These are phyloP conservation scores for Limonomyces culmigenus DNA, from an alignment of 1,284 basidiomycete genomes.

Conservation along the genomic window DNA sequence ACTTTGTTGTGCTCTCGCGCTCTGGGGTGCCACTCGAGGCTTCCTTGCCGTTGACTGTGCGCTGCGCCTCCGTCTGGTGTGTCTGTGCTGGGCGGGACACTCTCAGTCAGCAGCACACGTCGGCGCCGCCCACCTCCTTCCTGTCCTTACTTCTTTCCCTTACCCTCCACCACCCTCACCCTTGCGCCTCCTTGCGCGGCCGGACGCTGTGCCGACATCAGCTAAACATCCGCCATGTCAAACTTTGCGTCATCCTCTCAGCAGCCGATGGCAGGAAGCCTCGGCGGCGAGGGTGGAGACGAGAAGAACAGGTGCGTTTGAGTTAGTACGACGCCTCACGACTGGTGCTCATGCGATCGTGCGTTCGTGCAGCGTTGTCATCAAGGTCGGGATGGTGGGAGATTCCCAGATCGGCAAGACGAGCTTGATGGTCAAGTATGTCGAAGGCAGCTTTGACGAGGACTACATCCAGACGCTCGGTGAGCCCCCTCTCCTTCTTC, in stretches of 20 bases:
- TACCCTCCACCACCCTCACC: too few relatives aligned
- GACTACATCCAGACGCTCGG: slow-evolving; percentile 99
- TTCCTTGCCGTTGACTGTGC: too few relatives aligned
- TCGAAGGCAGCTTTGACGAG: slow-evolving; percentile 94
- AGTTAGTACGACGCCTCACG: slow-evolving; percentile 4
- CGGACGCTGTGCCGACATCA: too few relatives aligned
- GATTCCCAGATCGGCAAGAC: slow-evolving; percentile 99
- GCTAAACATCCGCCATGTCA: slow-evolving; percentile 17
- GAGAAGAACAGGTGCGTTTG: slow-evolving; percentile 53
- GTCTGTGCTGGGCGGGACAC: too few relatives aligned
- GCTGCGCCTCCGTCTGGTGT: too few relatives aligned
- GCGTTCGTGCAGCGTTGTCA: slow-evolving; percentile 53
- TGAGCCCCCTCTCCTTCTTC: slow-evolving; percentile 17
- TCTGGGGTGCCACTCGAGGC: too few relatives aligned
- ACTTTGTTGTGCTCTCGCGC: too few relatives aligned
- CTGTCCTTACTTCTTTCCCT: too few relatives aligned
- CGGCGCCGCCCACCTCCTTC: too few relatives aligned
- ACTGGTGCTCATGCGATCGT: background rate
- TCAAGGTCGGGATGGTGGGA: slow-evolving; percentile 98
- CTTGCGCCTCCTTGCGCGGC: too few relatives aligned
- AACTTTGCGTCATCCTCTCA: slow-evolving; percentile 14
- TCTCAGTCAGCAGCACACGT: too few relatives aligned
- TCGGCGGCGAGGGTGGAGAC: slow-evolving; percentile 37
- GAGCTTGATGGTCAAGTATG: slow-evolving; percentile 96
- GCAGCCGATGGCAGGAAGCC: slow-evolving; percentile 23